Percentiles rank a stretch among this genome's conserved stretches.
These are phyloP conservation scores for Penicillium verrucosum DNA, from an alignment of 2,329 filamentous ascomycete genomes.

Conservation along the genomic window DNA sequence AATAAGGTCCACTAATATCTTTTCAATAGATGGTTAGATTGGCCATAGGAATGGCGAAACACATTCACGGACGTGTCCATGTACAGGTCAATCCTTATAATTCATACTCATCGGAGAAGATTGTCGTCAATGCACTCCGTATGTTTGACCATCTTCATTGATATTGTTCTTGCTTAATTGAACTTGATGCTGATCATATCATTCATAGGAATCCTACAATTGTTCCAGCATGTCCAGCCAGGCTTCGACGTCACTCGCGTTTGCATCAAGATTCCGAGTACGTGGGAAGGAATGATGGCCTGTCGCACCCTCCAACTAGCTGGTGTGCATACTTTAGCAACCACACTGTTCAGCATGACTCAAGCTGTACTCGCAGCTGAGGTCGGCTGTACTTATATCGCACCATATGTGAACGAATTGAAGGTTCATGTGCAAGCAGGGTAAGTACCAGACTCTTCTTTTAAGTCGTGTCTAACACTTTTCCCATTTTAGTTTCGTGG, in stretches of 20 bases:
- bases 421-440: conserved; percentile 57
- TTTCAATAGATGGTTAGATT: conserved; percentile 53
- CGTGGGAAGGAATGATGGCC: conserved; percentile 62
- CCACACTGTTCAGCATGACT: conserved; percentile 60
- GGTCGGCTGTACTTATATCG: conserved; percentile 59
- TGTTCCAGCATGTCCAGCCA: conserved; percentile 48
- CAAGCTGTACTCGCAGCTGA: conserved; percentile 59
- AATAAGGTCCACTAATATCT: neutral
- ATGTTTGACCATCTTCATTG: conserved; percentile 15
- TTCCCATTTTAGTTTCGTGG: conserved; percentile 20
- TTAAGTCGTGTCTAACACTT: neutral
- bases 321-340: conserved; percentile 60
- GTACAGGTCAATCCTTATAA: conserved; percentile 60
- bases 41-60: conserved; percentile 50
- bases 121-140: conserved; percentile 53
- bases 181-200: neutral
- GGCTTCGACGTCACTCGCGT: conserved; percentile 49
- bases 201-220: conserved; percentile 48
- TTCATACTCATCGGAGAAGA: conserved; percentile 51
- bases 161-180: neutral
- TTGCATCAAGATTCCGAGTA: conserved; percentile 62
- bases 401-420: conserved; percentile 63
- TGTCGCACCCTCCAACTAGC: conserved; percentile 53
- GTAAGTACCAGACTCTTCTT: conserved; percentile 13
- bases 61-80: conserved; percentile 54